Evolutionary conservation across 331 rosid genomes (phyloP).

Genomic region (Rosa hybrid): DNA sequence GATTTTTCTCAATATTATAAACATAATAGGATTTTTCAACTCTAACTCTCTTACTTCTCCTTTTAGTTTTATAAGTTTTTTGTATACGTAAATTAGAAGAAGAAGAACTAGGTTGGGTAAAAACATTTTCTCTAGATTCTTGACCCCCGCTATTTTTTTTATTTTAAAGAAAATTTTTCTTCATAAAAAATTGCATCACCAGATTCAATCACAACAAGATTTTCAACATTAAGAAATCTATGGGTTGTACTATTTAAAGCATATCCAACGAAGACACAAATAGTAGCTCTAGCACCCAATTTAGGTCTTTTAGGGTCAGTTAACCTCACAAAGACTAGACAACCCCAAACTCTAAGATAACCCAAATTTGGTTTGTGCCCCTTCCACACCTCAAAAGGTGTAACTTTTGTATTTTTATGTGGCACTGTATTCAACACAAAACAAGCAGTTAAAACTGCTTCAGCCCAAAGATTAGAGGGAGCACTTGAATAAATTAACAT

Average conservation of each 20-base stretch:
- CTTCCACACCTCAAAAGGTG: not conserved
- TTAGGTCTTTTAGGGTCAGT: not conserved
- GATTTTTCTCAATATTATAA: not conserved
- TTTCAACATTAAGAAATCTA: not conserved
- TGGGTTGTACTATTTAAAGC: not conserved
- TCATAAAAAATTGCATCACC: not conserved
- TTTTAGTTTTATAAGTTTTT: not conserved
- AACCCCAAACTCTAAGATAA: not conserved
- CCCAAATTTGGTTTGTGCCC: not conserved
- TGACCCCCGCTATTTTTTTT: constrained; percentile 2
- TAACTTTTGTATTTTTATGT: not conserved
- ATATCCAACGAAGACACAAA: constrained; percentile 6
- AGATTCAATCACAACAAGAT: not conserved
- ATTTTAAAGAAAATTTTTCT: not conserved
- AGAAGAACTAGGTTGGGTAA: not conserved
- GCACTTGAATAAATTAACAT: not conserved
- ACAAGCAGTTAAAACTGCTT: not conserved
- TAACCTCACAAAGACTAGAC: not conserved
- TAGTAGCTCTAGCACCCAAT: constrained; percentile 2
- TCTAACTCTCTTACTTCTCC: not conserved
- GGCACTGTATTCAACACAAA: not conserved
- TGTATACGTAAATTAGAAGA: not conserved
- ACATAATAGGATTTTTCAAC: not conserved
- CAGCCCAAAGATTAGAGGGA: not conserved
- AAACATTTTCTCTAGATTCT: not conserved